phyloP scores from a whole-genome alignment of 1,284 basidiomycete genomes.

The Ceratobasidium papillatum region DNA sequence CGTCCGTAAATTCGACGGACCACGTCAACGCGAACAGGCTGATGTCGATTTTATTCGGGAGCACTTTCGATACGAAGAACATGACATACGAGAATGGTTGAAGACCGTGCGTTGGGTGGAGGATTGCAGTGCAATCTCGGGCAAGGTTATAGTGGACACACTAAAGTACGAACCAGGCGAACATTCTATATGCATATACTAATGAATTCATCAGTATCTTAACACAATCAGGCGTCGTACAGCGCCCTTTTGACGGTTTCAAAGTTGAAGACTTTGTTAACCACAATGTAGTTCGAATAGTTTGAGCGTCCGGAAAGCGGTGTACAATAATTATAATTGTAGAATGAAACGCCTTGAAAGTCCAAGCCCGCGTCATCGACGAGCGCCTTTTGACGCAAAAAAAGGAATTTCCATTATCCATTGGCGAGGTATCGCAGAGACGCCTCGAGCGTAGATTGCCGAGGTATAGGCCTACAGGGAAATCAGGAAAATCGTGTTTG shows the following conservation, averaged over 20 bases:
- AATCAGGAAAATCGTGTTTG: constrained; percentile 21
- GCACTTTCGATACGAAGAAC: constrained; percentile 81
- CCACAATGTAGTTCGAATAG: constrained; percentile 59
- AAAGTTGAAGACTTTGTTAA: constrained; percentile 69
- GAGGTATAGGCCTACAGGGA: constrained; percentile 76
- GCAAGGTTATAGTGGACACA: constrained; percentile 72
- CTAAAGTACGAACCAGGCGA: constrained; percentile 61
- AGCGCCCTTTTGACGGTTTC: constrained; percentile 66
- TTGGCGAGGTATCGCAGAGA: constrained; percentile 76
- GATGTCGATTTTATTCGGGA: constrained; percentile 79
- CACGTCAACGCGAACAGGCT: constrained; percentile 63
- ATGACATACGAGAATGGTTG: constrained; percentile 85
- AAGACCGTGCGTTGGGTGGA: constrained; percentile 78
- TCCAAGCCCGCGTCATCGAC: background rate
- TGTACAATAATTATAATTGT: constrained; percentile 22
- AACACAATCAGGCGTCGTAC: constrained; percentile 78
- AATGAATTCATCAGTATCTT: constrained; percentile 61
- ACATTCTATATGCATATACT: constrained; percentile 28
- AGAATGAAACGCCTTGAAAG: constrained; percentile 3
- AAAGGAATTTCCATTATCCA: constrained; percentile 58
- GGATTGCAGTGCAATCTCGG: constrained; percentile 69
- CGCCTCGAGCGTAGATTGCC: constrained; percentile 86
- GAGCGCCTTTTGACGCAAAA: constrained; percentile 33
- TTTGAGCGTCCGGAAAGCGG: constrained; percentile 46
- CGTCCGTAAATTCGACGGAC: constrained; percentile 70